phyloP scores from a whole-genome alignment of 2,329 filamentous ascomycete genomes.

The Neonectria sp. region DNA sequence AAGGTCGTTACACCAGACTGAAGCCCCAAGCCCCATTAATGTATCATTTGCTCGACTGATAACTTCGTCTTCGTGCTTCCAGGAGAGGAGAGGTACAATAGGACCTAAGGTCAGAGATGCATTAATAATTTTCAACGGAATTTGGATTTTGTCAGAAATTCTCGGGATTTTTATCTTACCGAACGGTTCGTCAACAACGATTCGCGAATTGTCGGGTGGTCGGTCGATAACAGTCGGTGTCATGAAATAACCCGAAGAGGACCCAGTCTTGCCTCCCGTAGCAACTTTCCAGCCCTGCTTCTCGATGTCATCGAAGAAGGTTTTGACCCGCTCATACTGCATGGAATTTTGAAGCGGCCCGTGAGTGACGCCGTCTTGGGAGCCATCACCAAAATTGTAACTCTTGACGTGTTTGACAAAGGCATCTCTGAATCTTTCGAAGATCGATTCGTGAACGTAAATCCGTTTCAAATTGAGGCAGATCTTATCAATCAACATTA shows the following conservation, averaged over 20 bases:
- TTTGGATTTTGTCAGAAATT: too few species aligned
- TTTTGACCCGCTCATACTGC: slow-evolving; percentile 71
- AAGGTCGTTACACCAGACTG: slow-evolving; percentile 69
- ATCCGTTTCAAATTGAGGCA: slow-evolving; percentile 67
- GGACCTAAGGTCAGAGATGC: slow-evolving; percentile 53
- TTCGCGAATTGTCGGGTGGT: slow-evolving; percentile 68
- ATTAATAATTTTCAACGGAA: neutral
- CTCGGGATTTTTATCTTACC: slow-evolving; percentile 45
- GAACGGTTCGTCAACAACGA: slow-evolving; percentile 70
- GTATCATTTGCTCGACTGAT: slow-evolving; percentile 69
- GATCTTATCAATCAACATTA: slow-evolving; percentile 28
- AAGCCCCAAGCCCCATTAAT: slow-evolving; percentile 68
- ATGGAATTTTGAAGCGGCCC: slow-evolving; percentile 76
- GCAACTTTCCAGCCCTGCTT: slow-evolving; percentile 60
- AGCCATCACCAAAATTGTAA: slow-evolving; percentile 63
- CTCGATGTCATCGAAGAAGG: slow-evolving; percentile 66
- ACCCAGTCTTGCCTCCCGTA: slow-evolving; percentile 43
- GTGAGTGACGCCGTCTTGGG: slow-evolving; percentile 54
- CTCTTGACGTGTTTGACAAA: slow-evolving; percentile 57
- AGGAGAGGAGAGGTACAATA: slow-evolving; percentile 74
- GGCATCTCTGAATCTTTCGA: slow-evolving; percentile 65
- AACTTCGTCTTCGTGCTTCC: slow-evolving; percentile 74
- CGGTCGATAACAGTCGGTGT: slow-evolving; percentile 72
- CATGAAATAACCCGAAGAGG: slow-evolving; percentile 66
- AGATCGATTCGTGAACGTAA: slow-evolving; percentile 73